Evolutionary conservation across 2,329 filamentous ascomycete genomes (phyloP).

Genomic region (Phyllosticta capitalensis): DNA sequence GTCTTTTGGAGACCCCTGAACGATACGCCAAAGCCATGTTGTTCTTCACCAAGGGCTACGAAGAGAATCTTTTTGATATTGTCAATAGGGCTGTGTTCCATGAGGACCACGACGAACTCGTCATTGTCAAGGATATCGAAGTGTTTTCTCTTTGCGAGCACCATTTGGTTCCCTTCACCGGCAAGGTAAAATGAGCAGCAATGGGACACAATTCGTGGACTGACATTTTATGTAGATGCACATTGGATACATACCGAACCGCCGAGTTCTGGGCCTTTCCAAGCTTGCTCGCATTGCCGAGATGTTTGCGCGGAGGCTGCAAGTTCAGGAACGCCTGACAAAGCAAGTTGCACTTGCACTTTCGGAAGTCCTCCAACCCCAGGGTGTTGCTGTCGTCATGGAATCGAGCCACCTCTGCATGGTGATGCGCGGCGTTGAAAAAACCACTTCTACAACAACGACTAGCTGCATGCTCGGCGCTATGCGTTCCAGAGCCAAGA

Average conservation of each 20-base stretch:
- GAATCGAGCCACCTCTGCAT: conserved; percentile 95
- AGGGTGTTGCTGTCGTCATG: conserved; percentile 95
- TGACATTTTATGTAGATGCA: conserved; percentile 61
- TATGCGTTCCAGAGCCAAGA: conserved; percentile 87
- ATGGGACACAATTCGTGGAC: background rate
- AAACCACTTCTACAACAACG: conserved; percentile 76
- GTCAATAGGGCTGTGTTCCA: conserved; percentile 93
- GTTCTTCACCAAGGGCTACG: conserved; percentile 93
- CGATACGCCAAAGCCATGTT: conserved; percentile 93
- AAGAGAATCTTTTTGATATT: conserved; percentile 84
- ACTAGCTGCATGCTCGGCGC: conserved; percentile 97
- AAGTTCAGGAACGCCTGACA: conserved; percentile 93
- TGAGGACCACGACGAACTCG: conserved; percentile 92
- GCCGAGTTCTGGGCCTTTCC: conserved; percentile 86
- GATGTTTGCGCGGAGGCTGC: conserved; percentile 87
- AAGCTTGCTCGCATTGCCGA: conserved; percentile 94
- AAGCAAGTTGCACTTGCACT: conserved; percentile 93
- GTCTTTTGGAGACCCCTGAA: conserved; percentile 58
- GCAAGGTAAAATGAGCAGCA: conserved; percentile 55
- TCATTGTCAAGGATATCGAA: conserved; percentile 97
- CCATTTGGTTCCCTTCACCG: conserved; percentile 90
- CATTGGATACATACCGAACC: conserved; percentile 91
- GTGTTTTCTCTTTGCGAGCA: conserved; percentile 94
- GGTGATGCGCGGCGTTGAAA: conserved; percentile 98
- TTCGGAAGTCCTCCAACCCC: conserved; percentile 83